Evolutionary conservation across 768 basidiomycete genomes (phyloP), one percentile per base, ranked within the genome.

Genomic region (Naematelia aurantialba): DNA sequence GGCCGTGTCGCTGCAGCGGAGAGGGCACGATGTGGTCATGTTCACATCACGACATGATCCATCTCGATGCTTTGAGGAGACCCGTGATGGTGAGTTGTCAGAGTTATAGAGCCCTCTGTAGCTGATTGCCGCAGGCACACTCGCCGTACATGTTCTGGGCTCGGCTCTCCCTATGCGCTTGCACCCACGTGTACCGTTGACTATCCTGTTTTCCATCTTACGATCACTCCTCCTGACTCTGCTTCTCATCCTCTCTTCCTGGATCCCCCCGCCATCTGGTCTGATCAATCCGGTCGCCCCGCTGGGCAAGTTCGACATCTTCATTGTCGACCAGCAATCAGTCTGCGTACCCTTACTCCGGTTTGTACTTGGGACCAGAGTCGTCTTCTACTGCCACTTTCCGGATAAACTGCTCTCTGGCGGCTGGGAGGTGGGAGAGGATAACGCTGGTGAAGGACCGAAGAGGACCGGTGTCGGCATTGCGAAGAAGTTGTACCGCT

Each of bases 371-470:
- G 80, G 81, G 21, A 89, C 84, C n/a, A 85, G 90, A 1, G 89
- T 94, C 27, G 87, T 98, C 19, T 98, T 97, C 78, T 98, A 99
- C 75, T 94, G 91, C 66, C 96, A 98, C 75, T 98, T 99, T 66
- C 96, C 94, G 0, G 94, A 99, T 79, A 94, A 94, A 76, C 81
- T 98, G 0, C 82, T 97, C 25, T 66, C 65, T 45, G 76, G 75
- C 12, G 76, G 76, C 30, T 73, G 76, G 74, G 69, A 69, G 51
- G 50, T 72, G 52, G 83, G 84, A 61, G 88, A 88, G 8, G 62
- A 65, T 52, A 24, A 25, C 11, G 62, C 54, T 2, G 51, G 65
- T 26, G 55, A 49, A 8, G 62, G 55, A 4, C 51, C 39, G 0
- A 84, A 81, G 39, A 84, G 78, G 68, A 81, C 85, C 0, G 42